phyloP scores from a whole-genome alignment of 169 alveolate genomes.

The Miamiensis avidus region DNA sequence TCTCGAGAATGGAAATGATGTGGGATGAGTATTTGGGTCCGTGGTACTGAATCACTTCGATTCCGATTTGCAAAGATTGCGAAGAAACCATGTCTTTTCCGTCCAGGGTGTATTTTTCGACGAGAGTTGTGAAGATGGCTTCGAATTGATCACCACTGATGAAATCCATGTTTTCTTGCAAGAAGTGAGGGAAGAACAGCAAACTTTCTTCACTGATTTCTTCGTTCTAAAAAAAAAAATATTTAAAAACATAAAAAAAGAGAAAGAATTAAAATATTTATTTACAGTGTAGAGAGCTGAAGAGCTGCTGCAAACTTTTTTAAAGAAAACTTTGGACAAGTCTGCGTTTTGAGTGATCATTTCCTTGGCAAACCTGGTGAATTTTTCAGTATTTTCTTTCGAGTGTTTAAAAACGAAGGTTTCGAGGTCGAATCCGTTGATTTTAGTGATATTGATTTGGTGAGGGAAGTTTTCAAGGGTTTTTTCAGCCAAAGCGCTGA shows the following conservation, averaged over 20 bases:
- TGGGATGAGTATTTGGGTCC: not conserved
- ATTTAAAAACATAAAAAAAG: no score
- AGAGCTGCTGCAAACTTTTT: not conserved
- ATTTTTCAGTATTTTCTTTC: constrained; percentile 13
- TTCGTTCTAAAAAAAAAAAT: not conserved
- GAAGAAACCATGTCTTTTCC: not conserved
- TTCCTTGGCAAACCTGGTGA: constrained; percentile 11
- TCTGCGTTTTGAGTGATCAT: constrained; percentile 1
- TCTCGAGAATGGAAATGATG: not conserved
- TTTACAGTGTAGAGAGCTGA: not conserved
- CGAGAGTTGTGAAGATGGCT: constrained; percentile 4
- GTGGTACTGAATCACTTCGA: constrained; percentile 8
- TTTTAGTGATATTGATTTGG: constrained; percentile 1
- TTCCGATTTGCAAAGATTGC: constrained; percentile 13
- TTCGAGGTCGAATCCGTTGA: constrained; percentile 4
- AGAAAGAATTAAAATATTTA: no score
- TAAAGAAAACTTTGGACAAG: constrained; percentile 2
- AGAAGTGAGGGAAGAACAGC: constrained; percentile 14
- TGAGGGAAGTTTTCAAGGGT: constrained; percentile 3
- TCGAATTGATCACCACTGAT: not conserved
- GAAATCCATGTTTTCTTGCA: constrained; percentile 1
- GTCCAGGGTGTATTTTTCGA: constrained; percentile 1
- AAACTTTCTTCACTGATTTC: constrained; percentile 22
- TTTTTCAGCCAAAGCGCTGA: not conserved
- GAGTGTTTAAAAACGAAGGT: constrained; percentile 10